Percentiles rank a stretch among this genome's conserved stretches.
Evolutionary conservation across 495 filamentous ascomycete species (phyloP).

Genomic region (Xeromyces bisporus): DNA sequence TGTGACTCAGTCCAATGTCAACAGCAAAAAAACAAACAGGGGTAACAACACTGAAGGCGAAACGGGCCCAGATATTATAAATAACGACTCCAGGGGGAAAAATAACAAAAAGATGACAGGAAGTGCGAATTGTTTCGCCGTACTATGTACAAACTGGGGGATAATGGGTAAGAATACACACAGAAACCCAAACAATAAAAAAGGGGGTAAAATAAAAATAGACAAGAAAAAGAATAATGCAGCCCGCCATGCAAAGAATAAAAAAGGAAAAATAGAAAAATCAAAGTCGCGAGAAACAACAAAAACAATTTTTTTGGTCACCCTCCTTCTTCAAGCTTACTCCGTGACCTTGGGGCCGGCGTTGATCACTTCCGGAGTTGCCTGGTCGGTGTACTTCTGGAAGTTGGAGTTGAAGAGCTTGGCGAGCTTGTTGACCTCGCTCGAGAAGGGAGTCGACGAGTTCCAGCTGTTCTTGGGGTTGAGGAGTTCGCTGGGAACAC

Average conservation of each 20-base stretch:
- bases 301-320: conserved; percentile 17
- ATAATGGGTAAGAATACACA: not conserved
- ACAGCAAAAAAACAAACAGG: too few species aligned
- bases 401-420: conserved; percentile 89
- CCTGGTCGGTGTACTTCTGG: conserved; percentile 80
- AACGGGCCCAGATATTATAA: too few species aligned
- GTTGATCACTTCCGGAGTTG: conserved; percentile 53
- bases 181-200: not conserved
- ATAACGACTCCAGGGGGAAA: too few species aligned
- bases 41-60: too few species aligned
- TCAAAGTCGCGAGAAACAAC: conserved; percentile 8
- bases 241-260: conserved; percentile 17
- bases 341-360: conserved; percentile 15
- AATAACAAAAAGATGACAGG: too few species aligned
- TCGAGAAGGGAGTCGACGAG: conserved; percentile 55
- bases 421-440: conserved; percentile 79
- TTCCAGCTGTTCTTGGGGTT: conserved; percentile 93
- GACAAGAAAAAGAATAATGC: conserved; percentile 1
- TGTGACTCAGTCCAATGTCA: too few species aligned
- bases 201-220: not conserved
- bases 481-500: conserved; percentile 77
- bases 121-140: too few species aligned
- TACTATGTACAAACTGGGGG: not conserved
- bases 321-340: not conserved
- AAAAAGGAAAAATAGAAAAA: conserved; percentile 8